Base-by-base conservation (phyloP, 2,329 filamentous ascomycete species). In the Periconia macrospinosa region DNA sequence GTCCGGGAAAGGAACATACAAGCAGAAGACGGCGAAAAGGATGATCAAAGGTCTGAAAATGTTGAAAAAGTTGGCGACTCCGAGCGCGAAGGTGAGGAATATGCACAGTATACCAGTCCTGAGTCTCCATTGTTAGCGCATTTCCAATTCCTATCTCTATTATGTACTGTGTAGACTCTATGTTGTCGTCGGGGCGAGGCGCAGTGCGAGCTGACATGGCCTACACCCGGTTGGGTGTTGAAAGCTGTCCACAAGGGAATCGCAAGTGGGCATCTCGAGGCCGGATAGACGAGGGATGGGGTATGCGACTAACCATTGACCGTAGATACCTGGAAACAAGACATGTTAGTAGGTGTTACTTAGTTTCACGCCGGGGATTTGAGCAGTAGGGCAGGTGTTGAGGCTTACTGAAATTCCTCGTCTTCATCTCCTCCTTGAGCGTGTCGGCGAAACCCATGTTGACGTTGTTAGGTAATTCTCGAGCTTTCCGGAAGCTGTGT, bases 1-100 rank as follows among this genome's bases (percentile, higher is more conserved):
- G 33, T 10, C 15, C 11, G 5, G 11, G 47, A 15, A n/a, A 45
- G 37, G 13, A 15, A 69, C 76, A 46, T 70, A 81, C 79, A 81
- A 68, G 72, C 78, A 81, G 49, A 81, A 72, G 40, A 80, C 74
- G 56, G 84, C 35, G 27, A 45, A 45, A 15, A 30, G 43, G 37
- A 48, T 48, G 33, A 37, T 84, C 54, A 87, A 86, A 33, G 86
- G 75, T 57, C 89, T 71, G 45, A 83, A 75, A 59, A 74, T 67
- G 59, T 78, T 78, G 69, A 89, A 88, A 65, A 90, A 83, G 66
- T 88, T 87, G 49, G 86, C 84, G 56, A 89, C 85, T 45, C 86
- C 85, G 19, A 90, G 78, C 17, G 87, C 86, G 61, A 87, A 83
- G 71, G 84, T 87, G 27, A 89, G 78, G 60, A 87, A 72, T 63